Evolutionary conservation across 352 stramenopile genomes (phyloP).

Genomic region (Pythium graminicola): DNA sequence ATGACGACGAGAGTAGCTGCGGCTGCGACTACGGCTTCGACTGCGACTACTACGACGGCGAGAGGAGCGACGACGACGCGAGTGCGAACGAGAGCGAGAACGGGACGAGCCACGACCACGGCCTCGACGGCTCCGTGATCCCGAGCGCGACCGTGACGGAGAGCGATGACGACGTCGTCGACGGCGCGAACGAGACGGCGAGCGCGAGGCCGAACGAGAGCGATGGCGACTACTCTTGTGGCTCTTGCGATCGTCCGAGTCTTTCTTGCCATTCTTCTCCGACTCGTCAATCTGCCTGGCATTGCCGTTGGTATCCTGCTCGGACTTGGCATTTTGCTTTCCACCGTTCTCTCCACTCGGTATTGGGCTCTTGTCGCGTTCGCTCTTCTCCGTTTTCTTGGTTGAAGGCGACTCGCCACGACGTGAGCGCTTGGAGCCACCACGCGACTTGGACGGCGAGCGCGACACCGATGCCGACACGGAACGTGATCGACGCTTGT

Average conservation of each 20-base stretch:
- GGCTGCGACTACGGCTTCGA: conserved; percentile 25
- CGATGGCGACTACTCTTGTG: conserved; percentile 46
- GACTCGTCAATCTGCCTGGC: conserved; percentile 7
- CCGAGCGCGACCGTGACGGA: conserved; percentile 43
- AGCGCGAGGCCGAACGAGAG: conserved; percentile 48
- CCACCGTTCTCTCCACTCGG: conserved; percentile 12
- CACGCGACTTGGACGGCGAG: conserved; percentile 28
- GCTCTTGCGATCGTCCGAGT: conserved; percentile 16
- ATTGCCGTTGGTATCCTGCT: conserved; percentile 12
- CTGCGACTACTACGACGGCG: conserved; percentile 45
- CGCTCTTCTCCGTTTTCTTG: conserved; percentile 15
- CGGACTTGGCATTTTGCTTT: conserved; percentile 3
- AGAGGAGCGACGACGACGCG: conserved; percentile 33
- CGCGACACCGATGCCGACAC: conserved; percentile 17
- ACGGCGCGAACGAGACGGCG: conserved; percentile 50
- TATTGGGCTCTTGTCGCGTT: conserved; percentile 9
- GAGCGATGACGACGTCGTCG: conserved; percentile 38
- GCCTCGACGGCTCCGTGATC: conserved; percentile 34
- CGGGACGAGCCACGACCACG: conserved; percentile 13
- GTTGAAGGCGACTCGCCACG: conserved; percentile 4
- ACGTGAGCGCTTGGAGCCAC: conserved; percentile 22
- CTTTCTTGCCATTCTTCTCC: conserved; percentile 14
- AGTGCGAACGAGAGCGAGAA: conserved; percentile 49
- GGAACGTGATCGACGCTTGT: conserved; percentile 19
- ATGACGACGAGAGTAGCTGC: conserved; percentile 45